Percentiles rank a stretch among this genome's conserved stretches.
Conservation (phyloP, 306 rosid species). For the Quercus parvula region DNA sequence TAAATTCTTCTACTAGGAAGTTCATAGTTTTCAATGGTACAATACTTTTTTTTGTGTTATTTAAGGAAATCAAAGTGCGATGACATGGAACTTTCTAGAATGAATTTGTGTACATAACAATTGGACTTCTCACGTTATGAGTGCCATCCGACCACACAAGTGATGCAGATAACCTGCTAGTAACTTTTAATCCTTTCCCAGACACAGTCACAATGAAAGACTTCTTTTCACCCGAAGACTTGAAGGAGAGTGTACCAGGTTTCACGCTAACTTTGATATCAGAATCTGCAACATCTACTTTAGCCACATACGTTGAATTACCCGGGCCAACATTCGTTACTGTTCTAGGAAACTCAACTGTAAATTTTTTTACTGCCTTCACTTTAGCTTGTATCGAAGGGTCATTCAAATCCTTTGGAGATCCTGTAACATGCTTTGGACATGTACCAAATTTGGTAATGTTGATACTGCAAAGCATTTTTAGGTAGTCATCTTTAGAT, state of each 20-base stretch:
- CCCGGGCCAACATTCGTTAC: constrained; percentile 30
- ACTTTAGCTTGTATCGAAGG: constrained; percentile 26
- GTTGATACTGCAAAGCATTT: constrained; percentile 15
- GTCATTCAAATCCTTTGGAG: constrained; percentile 28
- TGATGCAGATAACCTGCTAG: constrained; percentile 3
- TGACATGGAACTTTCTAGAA: too few species aligned
- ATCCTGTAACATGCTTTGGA: background rate
- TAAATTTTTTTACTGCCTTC: background rate
- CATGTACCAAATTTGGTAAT: background rate
- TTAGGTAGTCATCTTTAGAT: constrained; percentile 22
- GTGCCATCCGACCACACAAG: constrained; percentile 33
- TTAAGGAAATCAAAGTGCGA: too few species aligned
- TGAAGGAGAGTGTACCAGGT: constrained; percentile 25
- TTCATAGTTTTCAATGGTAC: too few species aligned
- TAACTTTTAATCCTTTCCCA: background rate
- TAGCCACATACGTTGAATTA: constrained; percentile 22
- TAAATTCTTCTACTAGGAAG: too few species aligned
- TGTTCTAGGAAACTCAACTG: constrained; percentile 14
- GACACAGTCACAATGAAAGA: constrained; percentile 23
- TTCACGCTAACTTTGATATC: constrained; percentile 9
- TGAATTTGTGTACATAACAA: constrained; percentile 9
- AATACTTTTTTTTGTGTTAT: too few species aligned
- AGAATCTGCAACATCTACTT: background rate
- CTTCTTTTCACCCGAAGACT: constrained; percentile 20
- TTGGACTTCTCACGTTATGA: constrained; percentile 29